Base-by-base conservation (phyloP, 306 rosid genomes). In the Vigna angularis region DNA sequence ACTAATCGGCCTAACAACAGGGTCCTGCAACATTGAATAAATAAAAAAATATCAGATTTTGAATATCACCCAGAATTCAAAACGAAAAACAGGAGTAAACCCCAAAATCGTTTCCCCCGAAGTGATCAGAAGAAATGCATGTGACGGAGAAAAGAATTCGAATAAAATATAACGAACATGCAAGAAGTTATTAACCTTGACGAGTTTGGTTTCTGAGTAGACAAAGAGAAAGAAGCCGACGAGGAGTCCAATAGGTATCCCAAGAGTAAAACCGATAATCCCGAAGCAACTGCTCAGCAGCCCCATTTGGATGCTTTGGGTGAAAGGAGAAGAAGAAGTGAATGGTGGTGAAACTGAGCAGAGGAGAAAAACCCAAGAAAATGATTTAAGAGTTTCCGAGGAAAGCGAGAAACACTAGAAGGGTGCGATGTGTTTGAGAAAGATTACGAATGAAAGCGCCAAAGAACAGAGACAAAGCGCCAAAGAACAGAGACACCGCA, bases 201-300 rank as follows among this genome's bases (percentile, higher is more conserved):
- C 88, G 81, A 83, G 85, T 59, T 83, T 84, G 66, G 97, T 84
- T 69, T 87, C 77, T 0, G 99, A 85, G 78, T 86, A 89, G 67
- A 95, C 72, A 82, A 93, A 93, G 65, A 93, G 74, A 77, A 83
- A 88, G 86, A 96, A 96, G 1, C 99, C 98, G 11, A 89, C 79
- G 62, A 96, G 55, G 70, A 96, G 87, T 6, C 99, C 99, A 53
- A 96, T 71, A 83, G 96, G 93, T 59, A 96, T 83, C 83, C 99
- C 98, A 67, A 96, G 42, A 63, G 81, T 81, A 74, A 93, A 88
- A 74, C 99, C 99, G 61, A 96, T 0, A 62, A 93, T 69, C 44
- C 90, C 97, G 13, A 93, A 72, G 22, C 93, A 72, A 82, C 85
- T 92, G 67, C 89, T 74, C 8, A 93, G 12, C 45, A 95, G 84